Conservation (phyloP, 345 rosid species). For the Rhodamnia rubescens region DNA sequence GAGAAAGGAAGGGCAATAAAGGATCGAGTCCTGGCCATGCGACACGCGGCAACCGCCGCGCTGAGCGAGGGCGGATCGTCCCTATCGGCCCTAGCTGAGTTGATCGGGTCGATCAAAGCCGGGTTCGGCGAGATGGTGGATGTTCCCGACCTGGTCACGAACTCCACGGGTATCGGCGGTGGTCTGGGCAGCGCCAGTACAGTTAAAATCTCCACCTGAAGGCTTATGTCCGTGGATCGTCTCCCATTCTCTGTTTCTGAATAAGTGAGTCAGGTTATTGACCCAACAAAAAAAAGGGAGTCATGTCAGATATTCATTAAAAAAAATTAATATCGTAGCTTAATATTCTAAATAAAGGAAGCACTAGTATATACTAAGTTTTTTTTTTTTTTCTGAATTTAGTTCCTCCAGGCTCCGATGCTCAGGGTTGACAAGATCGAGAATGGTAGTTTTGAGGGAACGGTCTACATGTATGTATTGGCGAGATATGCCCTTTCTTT, state of each 20-base stretch:
- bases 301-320: not conserved
- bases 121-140: not conserved
- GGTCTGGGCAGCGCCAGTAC: not conserved
- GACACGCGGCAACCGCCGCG: not conserved
- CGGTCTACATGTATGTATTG: not conserved
- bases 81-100: not conserved
- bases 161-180: not conserved
- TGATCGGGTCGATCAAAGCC: not conserved
- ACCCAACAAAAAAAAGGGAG: no score
- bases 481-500: not conserved
- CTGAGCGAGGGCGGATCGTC: conserved; percentile 9
- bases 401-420: not conserved
- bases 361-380: not conserved
- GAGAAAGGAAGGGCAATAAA: not conserved
- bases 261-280: no score
- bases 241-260: not conserved
- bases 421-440: not conserved
- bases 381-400: not conserved
- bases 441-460: not conserved
- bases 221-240: not conserved
- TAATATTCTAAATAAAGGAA: no score
- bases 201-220: not conserved
- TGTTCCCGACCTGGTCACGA: not conserved
- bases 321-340: no score
- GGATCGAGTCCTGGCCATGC: conserved; percentile 1